A percentile compares a stretch with the other conserved stretches of the same genome.
Evolutionary conservation across 257 asterid species (phyloP).

Genomic region (Scutellaria baicalensis): DNA sequence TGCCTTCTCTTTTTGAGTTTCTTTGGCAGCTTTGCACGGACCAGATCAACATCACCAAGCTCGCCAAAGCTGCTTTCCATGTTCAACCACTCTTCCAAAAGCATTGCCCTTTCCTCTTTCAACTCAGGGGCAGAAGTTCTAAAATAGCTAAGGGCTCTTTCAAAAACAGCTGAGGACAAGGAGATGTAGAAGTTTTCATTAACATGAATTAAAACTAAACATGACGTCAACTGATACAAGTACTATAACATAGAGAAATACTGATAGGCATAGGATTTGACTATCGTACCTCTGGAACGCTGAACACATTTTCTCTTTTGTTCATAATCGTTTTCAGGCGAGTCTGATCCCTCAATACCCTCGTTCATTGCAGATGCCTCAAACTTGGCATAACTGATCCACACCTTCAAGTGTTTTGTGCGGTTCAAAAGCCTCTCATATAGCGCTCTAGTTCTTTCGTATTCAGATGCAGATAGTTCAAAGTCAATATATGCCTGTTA

Average conservation of each 20-base stretch:
- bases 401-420: constrained; percentile 92
- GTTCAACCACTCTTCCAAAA: constrained; percentile 81
- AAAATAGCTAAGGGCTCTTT: constrained; percentile 64
- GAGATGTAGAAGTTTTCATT: neutral
- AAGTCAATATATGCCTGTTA: constrained; percentile 91
- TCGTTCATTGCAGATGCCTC: constrained; percentile 71
- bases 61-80: constrained; percentile 69
- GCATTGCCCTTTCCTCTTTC: constrained; percentile 95
- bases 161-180: constrained; percentile 57
- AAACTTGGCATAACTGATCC: constrained; percentile 96
- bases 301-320: constrained; percentile 51
- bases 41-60: constrained; percentile 68
- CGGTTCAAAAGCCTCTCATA: constrained; percentile 89
- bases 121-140: constrained; percentile 73
- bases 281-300: constrained; percentile 68
- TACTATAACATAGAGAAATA: neutral
- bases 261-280: neutral
- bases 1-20: constrained; percentile 88
- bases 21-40: constrained; percentile 73
- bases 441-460: constrained; percentile 73
- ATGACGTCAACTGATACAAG: neutral
- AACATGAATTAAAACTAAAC: neutral
- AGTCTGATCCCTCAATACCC: constrained; percentile 27
- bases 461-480: constrained; percentile 82
- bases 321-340: constrained; percentile 40